These are phyloP conservation scores for Aspergillus aculeatinus DNA, from an alignment of 2,329 filamentous ascomycete species.

Conservation along the genomic window DNA sequence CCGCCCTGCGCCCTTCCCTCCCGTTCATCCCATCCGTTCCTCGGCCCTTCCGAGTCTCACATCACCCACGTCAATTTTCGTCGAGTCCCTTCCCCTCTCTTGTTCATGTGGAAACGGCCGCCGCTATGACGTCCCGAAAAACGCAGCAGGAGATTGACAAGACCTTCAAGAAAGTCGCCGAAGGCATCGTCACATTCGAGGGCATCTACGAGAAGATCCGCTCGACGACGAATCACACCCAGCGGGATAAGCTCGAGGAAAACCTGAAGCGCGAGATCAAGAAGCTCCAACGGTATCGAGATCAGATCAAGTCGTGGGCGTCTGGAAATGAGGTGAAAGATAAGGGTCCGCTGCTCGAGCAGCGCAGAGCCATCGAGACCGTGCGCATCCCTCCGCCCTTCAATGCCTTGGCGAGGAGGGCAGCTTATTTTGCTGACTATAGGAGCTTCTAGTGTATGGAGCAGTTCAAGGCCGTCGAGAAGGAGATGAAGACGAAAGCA, in stretches of 20 bases:
- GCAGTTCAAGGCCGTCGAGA: slow-evolving; percentile 99
- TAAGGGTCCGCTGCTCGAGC: slow-evolving; percentile 90
- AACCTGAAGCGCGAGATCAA: slow-evolving; percentile 99
- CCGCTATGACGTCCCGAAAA: slow-evolving; percentile 87
- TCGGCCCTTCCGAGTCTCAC: neutral
- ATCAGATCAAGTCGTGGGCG: slow-evolving; percentile 99
- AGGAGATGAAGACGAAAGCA: slow-evolving; percentile 99
- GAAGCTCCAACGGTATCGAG: slow-evolving; percentile 94
- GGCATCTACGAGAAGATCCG: slow-evolving; percentile 97
- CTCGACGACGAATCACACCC: slow-evolving; percentile 83
- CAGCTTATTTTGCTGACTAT: slow-evolving; percentile 25
- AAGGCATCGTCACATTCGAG: slow-evolving; percentile 90
- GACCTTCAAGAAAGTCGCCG: slow-evolving; percentile 97
- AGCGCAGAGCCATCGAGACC: slow-evolving; percentile 95
- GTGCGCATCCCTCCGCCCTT: slow-evolving; percentile 49
- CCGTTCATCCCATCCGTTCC: neutral
- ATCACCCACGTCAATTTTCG: neutral
- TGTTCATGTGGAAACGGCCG: slow-evolving; percentile 24
- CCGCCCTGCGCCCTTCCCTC: neutral
- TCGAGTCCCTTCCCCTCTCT: slow-evolving; percentile 12
- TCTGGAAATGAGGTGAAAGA: slow-evolving; percentile 99
- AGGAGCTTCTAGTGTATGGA: slow-evolving; percentile 66
- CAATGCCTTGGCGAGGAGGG: slow-evolving; percentile 5
- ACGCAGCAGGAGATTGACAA: slow-evolving; percentile 98
- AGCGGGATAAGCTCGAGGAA: slow-evolving; percentile 98